Conservation (phyloP, 108 stramenopile genomes). For the Parmales sp. region DNA sequence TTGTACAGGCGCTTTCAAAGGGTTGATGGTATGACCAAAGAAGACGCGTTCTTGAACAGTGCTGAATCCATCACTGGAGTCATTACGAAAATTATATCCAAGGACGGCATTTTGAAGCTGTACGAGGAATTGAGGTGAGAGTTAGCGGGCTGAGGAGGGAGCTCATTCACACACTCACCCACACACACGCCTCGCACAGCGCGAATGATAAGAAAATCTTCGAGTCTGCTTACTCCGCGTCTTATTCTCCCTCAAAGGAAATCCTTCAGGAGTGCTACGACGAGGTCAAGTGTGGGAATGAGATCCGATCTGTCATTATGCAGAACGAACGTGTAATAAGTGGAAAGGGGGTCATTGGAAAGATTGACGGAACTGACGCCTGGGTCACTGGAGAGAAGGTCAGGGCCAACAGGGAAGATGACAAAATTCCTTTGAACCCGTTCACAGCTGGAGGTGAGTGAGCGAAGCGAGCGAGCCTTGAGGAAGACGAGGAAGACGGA, state of each 20-base stretch:
- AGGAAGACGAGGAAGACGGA: too few species aligned
- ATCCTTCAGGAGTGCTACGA: constrained; percentile 98
- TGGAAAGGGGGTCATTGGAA: constrained; percentile 84
- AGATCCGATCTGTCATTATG: constrained; percentile 95
- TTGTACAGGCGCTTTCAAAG: constrained; percentile 90
- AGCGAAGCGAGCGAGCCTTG: too few species aligned
- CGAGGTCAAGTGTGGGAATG: constrained; percentile 91
- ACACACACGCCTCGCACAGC: too few species aligned
- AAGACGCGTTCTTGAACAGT: constrained; percentile 86
- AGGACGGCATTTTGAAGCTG: constrained; percentile 86
- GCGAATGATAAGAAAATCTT: constrained; percentile 78
- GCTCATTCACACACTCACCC: too few species aligned
- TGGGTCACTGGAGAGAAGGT: constrained; percentile 94
- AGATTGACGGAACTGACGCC: constrained; percentile 95
- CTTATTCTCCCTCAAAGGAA: constrained; percentile 91
- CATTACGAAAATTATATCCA: constrained; percentile 92
- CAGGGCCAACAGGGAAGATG: constrained; percentile 83
- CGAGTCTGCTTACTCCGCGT: constrained; percentile 84
- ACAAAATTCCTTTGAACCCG: constrained; percentile 92
- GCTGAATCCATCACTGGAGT: constrained; percentile 93
- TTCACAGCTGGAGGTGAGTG: constrained; percentile 97
- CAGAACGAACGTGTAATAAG: constrained; percentile 67
- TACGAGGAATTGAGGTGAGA: constrained; percentile 81
- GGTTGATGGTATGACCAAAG: constrained; percentile 89
- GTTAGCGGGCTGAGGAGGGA: too few species aligned